Conservation (phyloP, 371 early-diverging fungal genomes). For the Blakeslea trispora region DNA sequence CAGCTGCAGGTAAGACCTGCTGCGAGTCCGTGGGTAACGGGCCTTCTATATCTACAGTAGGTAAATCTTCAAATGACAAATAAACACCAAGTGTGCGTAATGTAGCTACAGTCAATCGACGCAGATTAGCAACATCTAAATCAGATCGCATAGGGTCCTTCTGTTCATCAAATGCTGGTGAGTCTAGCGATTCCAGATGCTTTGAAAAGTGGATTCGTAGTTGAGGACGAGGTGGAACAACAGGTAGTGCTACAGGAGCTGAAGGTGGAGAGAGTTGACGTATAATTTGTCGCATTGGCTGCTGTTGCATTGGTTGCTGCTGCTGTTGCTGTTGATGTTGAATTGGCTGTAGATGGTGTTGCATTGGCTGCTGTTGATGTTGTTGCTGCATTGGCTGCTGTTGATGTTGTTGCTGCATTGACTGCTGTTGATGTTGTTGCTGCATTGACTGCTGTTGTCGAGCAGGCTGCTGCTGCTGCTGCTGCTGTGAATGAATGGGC, state of each 20-base stretch:
- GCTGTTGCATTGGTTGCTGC: not conserved
- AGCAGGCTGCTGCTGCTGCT: not conserved
- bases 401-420: too few relatives aligned
- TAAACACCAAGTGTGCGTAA: slow-evolving; percentile 38
- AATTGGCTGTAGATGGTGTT: not conserved
- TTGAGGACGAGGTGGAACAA: slow-evolving; percentile 29
- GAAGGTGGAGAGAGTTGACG: slow-evolving; percentile 1
- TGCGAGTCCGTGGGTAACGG: slow-evolving; percentile 35
- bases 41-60: slow-evolving; percentile 32
- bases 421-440: too few relatives aligned
- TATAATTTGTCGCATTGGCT: not conserved
- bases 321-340: too few relatives aligned
- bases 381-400: too few relatives aligned
- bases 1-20: slow-evolving; percentile 42
- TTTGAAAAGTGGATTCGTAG: slow-evolving; percentile 27
- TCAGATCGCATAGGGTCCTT: slow-evolving; percentile 45
- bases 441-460: not conserved
- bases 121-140: slow-evolving; percentile 34
- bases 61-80: slow-evolving; percentile 34
- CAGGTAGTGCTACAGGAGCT: not conserved
- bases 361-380: too few relatives aligned
- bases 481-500: not conserved
- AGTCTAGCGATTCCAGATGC: slow-evolving; percentile 11
- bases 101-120: slow-evolving; percentile 35
- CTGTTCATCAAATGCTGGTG: slow-evolving; percentile 26